Conservation (phyloP, 495 filamentous ascomycete genomes). For the Penicillium daleae region DNA sequence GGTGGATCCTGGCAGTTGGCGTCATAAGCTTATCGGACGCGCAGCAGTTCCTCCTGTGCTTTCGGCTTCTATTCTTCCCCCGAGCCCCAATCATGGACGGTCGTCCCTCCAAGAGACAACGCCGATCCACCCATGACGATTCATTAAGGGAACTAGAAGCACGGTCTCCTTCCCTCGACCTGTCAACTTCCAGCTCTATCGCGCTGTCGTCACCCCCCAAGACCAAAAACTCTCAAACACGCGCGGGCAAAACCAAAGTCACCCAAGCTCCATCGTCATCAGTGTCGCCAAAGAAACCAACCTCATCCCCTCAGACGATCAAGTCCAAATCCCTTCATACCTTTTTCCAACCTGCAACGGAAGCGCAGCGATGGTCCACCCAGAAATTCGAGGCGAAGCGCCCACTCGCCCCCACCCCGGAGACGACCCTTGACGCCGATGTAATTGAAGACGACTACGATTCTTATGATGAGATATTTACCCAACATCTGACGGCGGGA, state of each 20-base stretch:
- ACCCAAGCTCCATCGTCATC: slow-evolving; percentile 24
- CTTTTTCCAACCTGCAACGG: slow-evolving; percentile 31
- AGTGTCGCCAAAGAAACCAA: slow-evolving; percentile 24
- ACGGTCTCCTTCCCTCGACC: slow-evolving; percentile 3
- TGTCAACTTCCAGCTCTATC: slow-evolving; percentile 11
- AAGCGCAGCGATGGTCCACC: slow-evolving; percentile 41
- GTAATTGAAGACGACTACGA: slow-evolving; percentile 56
- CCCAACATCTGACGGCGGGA: slow-evolving; percentile 22
- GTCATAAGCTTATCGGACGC: slow-evolving; percentile 25
- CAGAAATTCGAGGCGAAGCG: slow-evolving; percentile 30
- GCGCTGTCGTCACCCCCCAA: slow-evolving; percentile 21
- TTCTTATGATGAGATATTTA: slow-evolving; percentile 51
- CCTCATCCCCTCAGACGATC: slow-evolving; percentile 11
- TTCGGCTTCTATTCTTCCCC: background rate
- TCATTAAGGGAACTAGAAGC: slow-evolving; percentile 5
- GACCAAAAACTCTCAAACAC: slow-evolving; percentile 12
- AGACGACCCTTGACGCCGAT: slow-evolving; percentile 43
- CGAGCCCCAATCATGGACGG: slow-evolving; percentile 42
- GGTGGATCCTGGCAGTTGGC: slow-evolving; percentile 13
- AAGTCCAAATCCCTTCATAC: slow-evolving; percentile 29
- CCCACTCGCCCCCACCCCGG: slow-evolving; percentile 14
- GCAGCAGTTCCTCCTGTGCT: slow-evolving; percentile 17
- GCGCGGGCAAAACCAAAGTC: slow-evolving; percentile 10
- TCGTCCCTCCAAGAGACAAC: slow-evolving; percentile 53
- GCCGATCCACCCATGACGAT: slow-evolving; percentile 29